phyloP scores from a whole-genome alignment of 1,284 basidiomycete genomes.

The Lentinus polychrous region DNA sequence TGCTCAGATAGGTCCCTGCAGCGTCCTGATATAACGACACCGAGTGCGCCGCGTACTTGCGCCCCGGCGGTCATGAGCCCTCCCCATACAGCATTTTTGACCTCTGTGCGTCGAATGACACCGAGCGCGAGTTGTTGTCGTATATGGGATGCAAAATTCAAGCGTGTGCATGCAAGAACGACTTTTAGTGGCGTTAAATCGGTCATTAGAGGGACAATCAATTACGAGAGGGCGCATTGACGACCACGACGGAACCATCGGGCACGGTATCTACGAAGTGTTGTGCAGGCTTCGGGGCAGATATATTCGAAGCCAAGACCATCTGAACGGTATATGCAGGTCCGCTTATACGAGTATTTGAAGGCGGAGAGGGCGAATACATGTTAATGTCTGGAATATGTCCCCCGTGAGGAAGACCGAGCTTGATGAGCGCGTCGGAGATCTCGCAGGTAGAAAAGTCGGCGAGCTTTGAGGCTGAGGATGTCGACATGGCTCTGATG shows the following conservation, averaged over 20 bases:
- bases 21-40: slow-evolving; percentile 78
- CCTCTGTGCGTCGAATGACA: slow-evolving; percentile 35
- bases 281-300: slow-evolving; percentile 58
- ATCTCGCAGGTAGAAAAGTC: slow-evolving; percentile 74
- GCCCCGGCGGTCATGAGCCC: slow-evolving; percentile 88
- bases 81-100: slow-evolving; percentile 86
- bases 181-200: slow-evolving; percentile 12
- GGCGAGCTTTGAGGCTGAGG: slow-evolving; percentile 28
- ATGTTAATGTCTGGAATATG: slow-evolving; percentile 75
- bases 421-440: slow-evolving; percentile 87
- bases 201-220: slow-evolving; percentile 11
- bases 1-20: slow-evolving; percentile 83
- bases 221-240: slow-evolving; percentile 72
- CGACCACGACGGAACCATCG: slow-evolving; percentile 63
- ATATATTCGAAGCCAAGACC: slow-evolving; percentile 57
- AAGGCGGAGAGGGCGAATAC: slow-evolving; percentile 35
- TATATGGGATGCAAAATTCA: background rate
- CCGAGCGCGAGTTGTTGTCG: background rate
- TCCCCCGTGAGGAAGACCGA: slow-evolving; percentile 72
- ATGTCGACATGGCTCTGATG: slow-evolving; percentile 16
- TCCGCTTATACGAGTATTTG: slow-evolving; percentile 47
- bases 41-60: slow-evolving; percentile 56
- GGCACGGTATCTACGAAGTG: slow-evolving; percentile 87
- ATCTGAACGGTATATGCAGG: slow-evolving; percentile 91
- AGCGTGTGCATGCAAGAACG: background rate